These are phyloP conservation scores for Clavispora santaluciae DNA, from an alignment of 805 yeast genomes.

Conservation along the genomic window DNA sequence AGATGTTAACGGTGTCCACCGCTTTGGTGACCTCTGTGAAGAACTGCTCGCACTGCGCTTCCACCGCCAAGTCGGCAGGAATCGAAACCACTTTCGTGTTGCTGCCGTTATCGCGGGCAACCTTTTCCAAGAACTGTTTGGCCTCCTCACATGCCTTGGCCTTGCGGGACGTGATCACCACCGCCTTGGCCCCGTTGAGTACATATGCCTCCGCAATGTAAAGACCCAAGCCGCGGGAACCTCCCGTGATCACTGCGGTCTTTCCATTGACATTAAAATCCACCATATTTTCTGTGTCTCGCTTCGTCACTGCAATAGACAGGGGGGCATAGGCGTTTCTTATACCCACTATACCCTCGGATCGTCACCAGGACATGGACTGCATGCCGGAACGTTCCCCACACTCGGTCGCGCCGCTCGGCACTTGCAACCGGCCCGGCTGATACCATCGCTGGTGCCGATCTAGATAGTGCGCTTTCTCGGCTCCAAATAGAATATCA, in stretches of 20 bases:
- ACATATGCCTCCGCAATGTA: slow-evolving; percentile 63
- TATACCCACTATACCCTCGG: not conserved
- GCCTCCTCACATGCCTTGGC: slow-evolving; percentile 58
- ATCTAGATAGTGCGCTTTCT: slow-evolving; percentile 1
- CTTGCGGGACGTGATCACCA: slow-evolving; percentile 63
- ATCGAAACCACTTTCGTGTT: slow-evolving; percentile 34
- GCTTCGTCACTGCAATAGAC: not conserved
- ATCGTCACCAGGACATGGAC: not conserved
- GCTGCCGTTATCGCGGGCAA: slow-evolving; percentile 32
- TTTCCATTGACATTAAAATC: slow-evolving; percentile 53
- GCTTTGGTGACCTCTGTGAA: slow-evolving; percentile 33
- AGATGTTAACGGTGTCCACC: slow-evolving; percentile 50
- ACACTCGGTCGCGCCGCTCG: not conserved
- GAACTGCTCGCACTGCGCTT: slow-evolving; percentile 44
- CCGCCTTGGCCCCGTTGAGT: slow-evolving; percentile 55
- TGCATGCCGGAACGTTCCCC: not conserved
- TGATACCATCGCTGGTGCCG: no score
- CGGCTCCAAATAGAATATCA: slow-evolving; percentile 33
- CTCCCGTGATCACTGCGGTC: slow-evolving; percentile 66
- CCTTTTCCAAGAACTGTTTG: slow-evolving; percentile 33
- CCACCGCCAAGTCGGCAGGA: slow-evolving; percentile 53
- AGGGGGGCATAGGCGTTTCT: not conserved
- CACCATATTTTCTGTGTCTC: slow-evolving; percentile 26
- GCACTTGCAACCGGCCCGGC: no score
- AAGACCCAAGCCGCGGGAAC: slow-evolving; percentile 71